Evolutionary conservation across 768 basidiomycete genomes (phyloP), one percentile per base, ranked within the genome.

Genomic region (Panaeolus papilionaceus): DNA sequence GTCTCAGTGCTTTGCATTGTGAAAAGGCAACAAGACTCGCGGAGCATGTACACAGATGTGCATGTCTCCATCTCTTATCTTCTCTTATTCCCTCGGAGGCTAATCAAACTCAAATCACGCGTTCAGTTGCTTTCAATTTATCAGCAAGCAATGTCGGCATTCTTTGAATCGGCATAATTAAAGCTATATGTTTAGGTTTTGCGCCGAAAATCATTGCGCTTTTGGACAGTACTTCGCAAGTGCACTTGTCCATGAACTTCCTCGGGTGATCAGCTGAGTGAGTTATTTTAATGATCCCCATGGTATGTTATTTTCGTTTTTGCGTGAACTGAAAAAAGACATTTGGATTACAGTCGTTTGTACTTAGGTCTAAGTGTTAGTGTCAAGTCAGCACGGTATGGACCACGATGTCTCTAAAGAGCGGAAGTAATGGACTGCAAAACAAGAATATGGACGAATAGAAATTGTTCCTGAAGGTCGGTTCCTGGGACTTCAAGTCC

Each of bases 391-490:
- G 7, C 18, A 16, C 45, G 45, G 18, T 7, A 20, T n/a, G 18
- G 12, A 47, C 26, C 26, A 23, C 20, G 18, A 26, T 51, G 47
- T 47, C 47, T 51, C 7, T 9, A 11, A 20, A 26, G 47, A 20
- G 6, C n/a, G 12, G 20, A 6, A 18, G 18, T n/a, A 26, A 9
- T 51, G 10, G n/a, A 26, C 7, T 18, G 8, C 8, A 51, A 23
- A 51, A 51, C 47, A 51, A 51, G n/a, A 51, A 51, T 51, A 51
- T 51, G n/a, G 23, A 26, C 47, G 47, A 51, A 51, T 51, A 18
- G 18, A 51, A 51, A 3, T 3, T 51, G 47, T 51, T 51, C 47
- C 47, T 23, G 20, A 51, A 23, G 20, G 26, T 26, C 12, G 47
- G 47, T 20, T 51, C 47, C 45, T 51, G 47, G 47, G 47, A 51